Percentiles rank a stretch among this genome's conserved stretches.
Conservation (phyloP, 352 stramenopile genomes). For the Aphanomyces astaci region DNA sequence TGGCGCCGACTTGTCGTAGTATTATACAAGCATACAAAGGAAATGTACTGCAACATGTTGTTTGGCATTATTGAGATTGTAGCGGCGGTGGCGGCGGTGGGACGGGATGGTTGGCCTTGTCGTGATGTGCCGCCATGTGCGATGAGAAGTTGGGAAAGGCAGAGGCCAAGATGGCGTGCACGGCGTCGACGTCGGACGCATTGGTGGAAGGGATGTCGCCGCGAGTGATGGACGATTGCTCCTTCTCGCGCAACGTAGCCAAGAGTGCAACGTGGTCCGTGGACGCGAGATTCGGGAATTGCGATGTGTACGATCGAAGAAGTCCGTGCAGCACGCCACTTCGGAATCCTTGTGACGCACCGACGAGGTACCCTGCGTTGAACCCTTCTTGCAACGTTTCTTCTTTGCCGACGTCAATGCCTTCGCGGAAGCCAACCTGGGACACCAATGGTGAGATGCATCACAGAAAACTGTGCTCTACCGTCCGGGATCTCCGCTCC, state of each 20-base stretch:
- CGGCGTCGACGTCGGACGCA: neutral
- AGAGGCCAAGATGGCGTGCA: neutral
- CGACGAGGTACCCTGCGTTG: conserved; percentile 41
- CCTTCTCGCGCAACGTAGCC: neutral
- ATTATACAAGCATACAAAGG: neutral
- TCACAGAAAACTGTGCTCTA: conserved; percentile 24
- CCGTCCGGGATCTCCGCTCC: conserved; percentile 53
- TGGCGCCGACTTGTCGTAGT: conserved; percentile 34
- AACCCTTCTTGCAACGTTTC: conserved; percentile 64
- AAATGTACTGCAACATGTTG: too few relatives aligned
- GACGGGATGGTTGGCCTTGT: neutral
- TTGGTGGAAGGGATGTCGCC: neutral
- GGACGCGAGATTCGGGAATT: neutral
- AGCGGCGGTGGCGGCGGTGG: too few relatives aligned
- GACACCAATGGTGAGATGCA: neutral
- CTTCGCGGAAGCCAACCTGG: conserved; percentile 57
- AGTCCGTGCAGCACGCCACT: conserved; percentile 45
- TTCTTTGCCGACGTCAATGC: conserved; percentile 63
- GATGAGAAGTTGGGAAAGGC: neutral
- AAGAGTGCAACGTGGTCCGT: neutral
- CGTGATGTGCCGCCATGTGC: neutral
- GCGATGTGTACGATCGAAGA: conserved; percentile 29
- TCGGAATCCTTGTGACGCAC: conserved; percentile 33
- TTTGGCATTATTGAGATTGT: too few relatives aligned
- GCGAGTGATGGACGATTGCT: neutral